Conservation (phyloP, 2,329 filamentous ascomycete genomes). For the Malbranchea cinnamomea region DNA sequence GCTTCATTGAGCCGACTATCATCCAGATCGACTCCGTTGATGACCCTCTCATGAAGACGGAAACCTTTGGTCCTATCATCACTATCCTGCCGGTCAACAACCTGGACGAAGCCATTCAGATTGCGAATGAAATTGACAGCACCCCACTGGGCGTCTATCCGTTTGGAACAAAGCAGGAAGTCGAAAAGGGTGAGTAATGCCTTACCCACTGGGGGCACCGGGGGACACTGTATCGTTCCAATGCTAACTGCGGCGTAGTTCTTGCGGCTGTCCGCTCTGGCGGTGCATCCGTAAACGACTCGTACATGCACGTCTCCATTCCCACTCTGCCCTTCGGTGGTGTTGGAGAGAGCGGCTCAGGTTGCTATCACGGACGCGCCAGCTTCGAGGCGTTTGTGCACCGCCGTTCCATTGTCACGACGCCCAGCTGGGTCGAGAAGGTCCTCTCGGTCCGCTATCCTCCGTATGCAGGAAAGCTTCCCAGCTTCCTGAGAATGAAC, state of each 20-base stretch:
- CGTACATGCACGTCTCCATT: conserved; percentile 56
- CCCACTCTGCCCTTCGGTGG: conserved; percentile 67
- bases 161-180: conserved; percentile 70
- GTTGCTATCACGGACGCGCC: conserved; percentile 63
- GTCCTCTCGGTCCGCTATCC: conserved; percentile 45
- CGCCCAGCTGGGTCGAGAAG: conserved; percentile 45
- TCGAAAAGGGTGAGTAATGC: conserved; percentile 46
- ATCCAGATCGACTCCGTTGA: conserved; percentile 63
- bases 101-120: conserved; percentile 71
- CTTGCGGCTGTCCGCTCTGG: conserved; percentile 50
- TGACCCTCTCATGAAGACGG: conserved; percentile 65
- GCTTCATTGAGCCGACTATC: conserved; percentile 86
- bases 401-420: conserved; percentile 42
- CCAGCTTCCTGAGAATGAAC: conserved; percentile 36
- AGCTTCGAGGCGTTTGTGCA: conserved; percentile 49
- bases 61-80: conserved; percentile 89
- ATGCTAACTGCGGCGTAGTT: conserved; percentile 27
- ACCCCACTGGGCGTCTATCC: conserved; percentile 75
- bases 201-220: neutral
- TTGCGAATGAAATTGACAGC: conserved; percentile 65
- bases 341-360: conserved; percentile 63
- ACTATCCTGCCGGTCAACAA: conserved; percentile 63
- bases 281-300: conserved; percentile 43
- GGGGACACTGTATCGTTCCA: neutral
- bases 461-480: conserved; percentile 42